Evolutionary conservation across 345 rosid genomes (phyloP), one percentile per base, ranked within the genome.

Genomic region (Boechera retrofracta): DNA sequence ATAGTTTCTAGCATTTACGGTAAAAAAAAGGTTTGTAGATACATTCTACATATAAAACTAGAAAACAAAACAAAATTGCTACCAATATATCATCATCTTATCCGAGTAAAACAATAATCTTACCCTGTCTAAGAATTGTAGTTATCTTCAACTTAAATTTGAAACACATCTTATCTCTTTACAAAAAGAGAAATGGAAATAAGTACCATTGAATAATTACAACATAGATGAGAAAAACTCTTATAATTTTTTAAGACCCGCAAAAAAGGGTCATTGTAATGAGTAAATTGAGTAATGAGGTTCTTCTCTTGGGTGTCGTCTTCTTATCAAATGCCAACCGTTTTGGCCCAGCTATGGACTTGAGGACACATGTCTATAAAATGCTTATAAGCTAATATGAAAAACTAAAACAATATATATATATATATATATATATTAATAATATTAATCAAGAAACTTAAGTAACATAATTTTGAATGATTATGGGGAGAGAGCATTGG

Each of bases 261-360:
- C 35, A 9, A 58, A 26, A 67, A 35, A 35, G 38, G 18, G 65
- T 45, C 72, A 76, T 2, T 39, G 62, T 59, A 66, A 18, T n/a
- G 63, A 58, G 41, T 58, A 58, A 58, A 57, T 51, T 28, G 71
- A 54, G 16, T 65, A 74, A 42, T 48, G 53, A 67, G 56, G 59
- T 75, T 57, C 16, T 75, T 60, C 38, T 36, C 67, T 58, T 49
- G 79, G 33, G 32, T 59, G 60, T 57, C 73, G 67, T 75, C 47
- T 48, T 75, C 62, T 75, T 35, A 59, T 67, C 62, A 67, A 59
- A 49, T 61, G 45, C 62, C 73, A 49, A 59, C 68, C 73, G 73
- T 75, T 75, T 67, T 11, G 73, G 67, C 61, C 53, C 28, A 58
- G 6, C 8, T 47, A n/a, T 74, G 72, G 67, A 58, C 67, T n/a